These are phyloP conservation scores for Trametes cinnabarina DNA, from an alignment of 768 basidiomycete genomes.

Conservation along the genomic window DNA sequence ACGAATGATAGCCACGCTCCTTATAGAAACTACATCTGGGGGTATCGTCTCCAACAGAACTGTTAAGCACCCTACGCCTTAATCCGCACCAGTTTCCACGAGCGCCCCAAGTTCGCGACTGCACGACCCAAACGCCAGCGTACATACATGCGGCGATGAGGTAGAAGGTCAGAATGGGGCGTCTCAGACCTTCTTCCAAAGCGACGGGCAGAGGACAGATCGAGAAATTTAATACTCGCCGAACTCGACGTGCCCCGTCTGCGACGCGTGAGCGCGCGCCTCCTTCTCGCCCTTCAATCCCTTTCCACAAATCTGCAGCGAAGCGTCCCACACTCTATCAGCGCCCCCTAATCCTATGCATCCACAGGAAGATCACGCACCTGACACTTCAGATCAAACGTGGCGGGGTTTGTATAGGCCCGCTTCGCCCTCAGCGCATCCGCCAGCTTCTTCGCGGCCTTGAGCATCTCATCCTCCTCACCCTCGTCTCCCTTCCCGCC, in stretches of 20 bases:
- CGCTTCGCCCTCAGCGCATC: slow-evolving; percentile 68
- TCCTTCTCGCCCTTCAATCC: slow-evolving; percentile 94
- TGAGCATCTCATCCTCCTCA: slow-evolving; percentile 54
- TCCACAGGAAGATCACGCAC: slow-evolving; percentile 40
- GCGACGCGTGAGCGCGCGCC: slow-evolving; percentile 81
- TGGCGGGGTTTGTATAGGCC: slow-evolving; percentile 88
- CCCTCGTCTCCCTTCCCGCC: slow-evolving; percentile 28
- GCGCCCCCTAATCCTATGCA: neutral
- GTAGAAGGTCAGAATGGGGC: neutral
- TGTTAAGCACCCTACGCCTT: neutral
- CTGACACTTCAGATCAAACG: slow-evolving; percentile 88
- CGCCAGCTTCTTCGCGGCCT: slow-evolving; percentile 70
- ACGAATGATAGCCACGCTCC: too few species aligned
- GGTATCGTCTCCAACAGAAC: too few species aligned
- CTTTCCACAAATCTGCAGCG: slow-evolving; percentile 67
- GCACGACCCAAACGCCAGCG: neutral
- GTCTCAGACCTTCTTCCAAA: neutral
- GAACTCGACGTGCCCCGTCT: slow-evolving; percentile 83
- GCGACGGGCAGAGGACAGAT: neutral
- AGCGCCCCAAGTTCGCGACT: neutral
- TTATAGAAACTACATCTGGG: too few species aligned
- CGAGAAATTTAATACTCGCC: slow-evolving; percentile 65
- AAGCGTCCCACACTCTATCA: slow-evolving; percentile 3
- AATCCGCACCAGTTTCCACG: slow-evolving; percentile 3
- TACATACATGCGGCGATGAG: neutral